phyloP scores from a whole-genome alignment of 2,329 filamentous ascomycete genomes.

The Chaetomiaceae sp. region DNA sequence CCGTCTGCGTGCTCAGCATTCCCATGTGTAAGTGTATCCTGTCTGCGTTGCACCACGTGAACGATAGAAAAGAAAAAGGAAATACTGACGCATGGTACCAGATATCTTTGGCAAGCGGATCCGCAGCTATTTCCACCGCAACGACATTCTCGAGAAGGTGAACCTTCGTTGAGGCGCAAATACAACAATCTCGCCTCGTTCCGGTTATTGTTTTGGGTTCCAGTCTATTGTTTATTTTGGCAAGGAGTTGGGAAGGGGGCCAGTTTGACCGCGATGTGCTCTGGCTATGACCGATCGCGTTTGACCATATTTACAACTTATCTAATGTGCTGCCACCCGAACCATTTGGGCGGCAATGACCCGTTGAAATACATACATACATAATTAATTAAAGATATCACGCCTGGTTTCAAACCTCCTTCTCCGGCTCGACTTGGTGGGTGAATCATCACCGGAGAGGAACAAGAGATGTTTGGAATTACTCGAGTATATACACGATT shows the following conservation, averaged over 20 bases:
- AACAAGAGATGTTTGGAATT: too few species aligned
- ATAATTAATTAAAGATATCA: neutral
- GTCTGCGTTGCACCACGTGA: neutral
- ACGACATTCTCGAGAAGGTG: slow-evolving; percentile 60
- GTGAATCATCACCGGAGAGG: too few species aligned
- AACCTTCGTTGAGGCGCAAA: slow-evolving; percentile 27
- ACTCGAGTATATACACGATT: too few species aligned
- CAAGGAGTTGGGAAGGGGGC: neutral
- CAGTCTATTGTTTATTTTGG: too few species aligned
- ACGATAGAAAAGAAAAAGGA: too few species aligned
- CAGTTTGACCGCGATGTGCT: neutral
- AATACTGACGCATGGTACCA: slow-evolving; percentile 31
- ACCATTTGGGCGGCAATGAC: too few species aligned
- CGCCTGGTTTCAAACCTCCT: too few species aligned
- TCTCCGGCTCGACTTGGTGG: too few species aligned
- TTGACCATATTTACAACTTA: too few species aligned
- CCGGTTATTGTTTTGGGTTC: neutral
- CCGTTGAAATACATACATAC: neutral
- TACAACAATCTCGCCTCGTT: too few species aligned
- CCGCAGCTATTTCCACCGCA: slow-evolving; percentile 67
- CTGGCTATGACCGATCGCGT: neutral
- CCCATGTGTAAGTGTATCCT: slow-evolving; percentile 65
- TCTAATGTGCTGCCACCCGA: too few species aligned
- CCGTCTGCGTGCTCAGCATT: slow-evolving; percentile 67
- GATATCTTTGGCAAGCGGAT: slow-evolving; percentile 76